phyloP scores from a whole-genome alignment of 495 filamentous ascomycete species.

The Cudoniella acicularis region DNA sequence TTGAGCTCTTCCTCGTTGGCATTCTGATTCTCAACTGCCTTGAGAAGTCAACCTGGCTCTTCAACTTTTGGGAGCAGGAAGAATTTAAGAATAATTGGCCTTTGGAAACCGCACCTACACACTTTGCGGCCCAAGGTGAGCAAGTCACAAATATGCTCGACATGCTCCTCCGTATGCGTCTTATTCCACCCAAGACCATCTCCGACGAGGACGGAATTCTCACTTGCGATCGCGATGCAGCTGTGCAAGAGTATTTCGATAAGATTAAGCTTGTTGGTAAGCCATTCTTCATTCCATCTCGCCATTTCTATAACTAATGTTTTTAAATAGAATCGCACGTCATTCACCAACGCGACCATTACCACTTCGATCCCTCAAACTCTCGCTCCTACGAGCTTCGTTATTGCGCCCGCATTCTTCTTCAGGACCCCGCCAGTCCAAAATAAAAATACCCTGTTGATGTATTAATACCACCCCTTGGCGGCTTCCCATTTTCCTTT shows the following conservation, averaged over 20 bases:
- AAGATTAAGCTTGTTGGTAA: background rate
- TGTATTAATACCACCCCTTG: too few species aligned
- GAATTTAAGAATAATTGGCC: constrained; percentile 60
- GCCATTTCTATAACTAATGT: background rate
- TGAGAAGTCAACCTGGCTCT: constrained; percentile 81
- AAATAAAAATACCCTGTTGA: too few species aligned
- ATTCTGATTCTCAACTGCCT: constrained; percentile 75
- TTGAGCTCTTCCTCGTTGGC: constrained; percentile 71
- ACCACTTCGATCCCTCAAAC: constrained; percentile 56
- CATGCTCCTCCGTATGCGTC: constrained; percentile 73
- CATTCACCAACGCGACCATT: background rate
- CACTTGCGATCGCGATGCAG: constrained; percentile 48
- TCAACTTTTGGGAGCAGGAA: constrained; percentile 67
- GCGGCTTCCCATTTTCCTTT: too few species aligned
- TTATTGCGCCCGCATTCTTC: constrained; percentile 40
- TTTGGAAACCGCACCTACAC: constrained; percentile 60
- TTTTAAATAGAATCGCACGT: background rate
- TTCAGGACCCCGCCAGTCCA: constrained; percentile 6
- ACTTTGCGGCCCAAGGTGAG: constrained; percentile 67
- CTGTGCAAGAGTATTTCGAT: constrained; percentile 53
- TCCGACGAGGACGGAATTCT: constrained; percentile 52
- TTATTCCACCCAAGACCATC: constrained; percentile 59
- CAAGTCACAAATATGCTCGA: constrained; percentile 66
- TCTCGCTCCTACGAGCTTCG: constrained; percentile 64
- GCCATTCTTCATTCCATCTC: background rate